phyloP scores from a whole-genome alignment of 768 basidiomycete genomes.

The Rhodotorula diobovata region DNA sequence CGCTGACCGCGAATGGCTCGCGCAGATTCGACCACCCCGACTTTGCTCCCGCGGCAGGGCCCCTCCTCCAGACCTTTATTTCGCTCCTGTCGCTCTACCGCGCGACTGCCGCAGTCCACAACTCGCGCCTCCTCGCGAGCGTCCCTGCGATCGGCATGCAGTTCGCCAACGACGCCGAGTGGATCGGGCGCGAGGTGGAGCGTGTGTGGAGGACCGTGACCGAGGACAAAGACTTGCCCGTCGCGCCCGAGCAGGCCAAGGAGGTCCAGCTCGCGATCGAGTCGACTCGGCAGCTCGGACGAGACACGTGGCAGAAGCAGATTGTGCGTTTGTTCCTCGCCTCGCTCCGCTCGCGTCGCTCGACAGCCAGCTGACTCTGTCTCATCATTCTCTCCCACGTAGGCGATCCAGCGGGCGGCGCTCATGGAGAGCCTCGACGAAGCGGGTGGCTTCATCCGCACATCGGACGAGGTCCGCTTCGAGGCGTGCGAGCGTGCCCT shows the following conservation, averaged over 20 bases:
- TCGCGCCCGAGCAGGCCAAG: constrained; percentile 45
- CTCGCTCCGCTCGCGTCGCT: neutral
- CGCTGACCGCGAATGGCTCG: neutral
- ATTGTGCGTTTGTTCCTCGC: constrained; percentile 25
- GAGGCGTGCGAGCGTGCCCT: constrained; percentile 43
- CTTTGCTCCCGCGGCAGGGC: constrained; percentile 31
- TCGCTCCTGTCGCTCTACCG: constrained; percentile 49
- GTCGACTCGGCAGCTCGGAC: constrained; percentile 25
- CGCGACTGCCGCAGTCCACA: constrained; percentile 48
- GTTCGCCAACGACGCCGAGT: constrained; percentile 49
- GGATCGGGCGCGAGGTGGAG: constrained; percentile 43
- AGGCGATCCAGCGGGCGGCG: constrained; percentile 43
- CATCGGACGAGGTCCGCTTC: constrained; percentile 39
- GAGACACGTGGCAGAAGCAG: constrained; percentile 40
- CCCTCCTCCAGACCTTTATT: constrained; percentile 37
- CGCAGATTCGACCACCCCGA: constrained; percentile 24
- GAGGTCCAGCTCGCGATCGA: constrained; percentile 33
- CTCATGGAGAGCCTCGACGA: constrained; percentile 46
- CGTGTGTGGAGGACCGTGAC: constrained; percentile 18
- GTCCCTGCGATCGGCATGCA: constrained; percentile 51
- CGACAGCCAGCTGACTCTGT: neutral
- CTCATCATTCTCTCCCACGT: neutral
- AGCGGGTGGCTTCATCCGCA: constrained; percentile 44
- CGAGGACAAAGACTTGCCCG: constrained; percentile 42
- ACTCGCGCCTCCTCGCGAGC: constrained; percentile 41